Conservation (phyloP, 208 protist genomes). For the Eutreptiella sp. region DNA sequence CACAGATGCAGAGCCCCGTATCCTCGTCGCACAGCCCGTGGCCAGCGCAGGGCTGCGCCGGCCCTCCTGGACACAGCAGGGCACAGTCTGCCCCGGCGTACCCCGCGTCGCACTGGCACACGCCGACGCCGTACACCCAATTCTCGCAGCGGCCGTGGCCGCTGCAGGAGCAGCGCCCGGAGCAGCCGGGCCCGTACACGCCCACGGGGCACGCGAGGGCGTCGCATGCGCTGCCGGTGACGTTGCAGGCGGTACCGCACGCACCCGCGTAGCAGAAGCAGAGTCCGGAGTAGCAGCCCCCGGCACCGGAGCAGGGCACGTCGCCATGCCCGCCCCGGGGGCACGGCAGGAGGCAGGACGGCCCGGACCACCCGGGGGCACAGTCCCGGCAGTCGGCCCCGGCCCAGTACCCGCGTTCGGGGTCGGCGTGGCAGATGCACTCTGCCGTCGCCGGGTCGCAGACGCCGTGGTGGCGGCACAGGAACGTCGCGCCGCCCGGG, state of each 20-base stretch:
- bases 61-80: too few species aligned
- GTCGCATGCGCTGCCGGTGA: too few species aligned
- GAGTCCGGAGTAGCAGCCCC: not conserved
- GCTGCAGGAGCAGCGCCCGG: slow-evolving; percentile 4
- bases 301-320: not conserved
- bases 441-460: slow-evolving; percentile 16
- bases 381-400: slow-evolving; percentile 1
- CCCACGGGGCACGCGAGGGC: slow-evolving; percentile 23
- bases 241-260: too few species aligned
- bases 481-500: too few species aligned
- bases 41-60: slow-evolving; percentile 24
- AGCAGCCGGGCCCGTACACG: slow-evolving; percentile 14
- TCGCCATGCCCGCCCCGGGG: not conserved
- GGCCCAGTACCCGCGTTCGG: not conserved
- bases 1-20: slow-evolving; percentile 23
- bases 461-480: slow-evolving; percentile 24
- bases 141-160: slow-evolving; percentile 19
- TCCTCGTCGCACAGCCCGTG: slow-evolving; percentile 19
- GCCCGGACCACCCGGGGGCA: slow-evolving; percentile 16
- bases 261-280: not conserved
- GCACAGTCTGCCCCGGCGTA: too few species aligned
- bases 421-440: slow-evolving; percentile 19
- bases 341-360: not conserved
- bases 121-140: slow-evolving; percentile 21
- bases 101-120: slow-evolving; percentile 26